phyloP scores from a whole-genome alignment of 345 rosid species.

The Salix viminalis region DNA sequence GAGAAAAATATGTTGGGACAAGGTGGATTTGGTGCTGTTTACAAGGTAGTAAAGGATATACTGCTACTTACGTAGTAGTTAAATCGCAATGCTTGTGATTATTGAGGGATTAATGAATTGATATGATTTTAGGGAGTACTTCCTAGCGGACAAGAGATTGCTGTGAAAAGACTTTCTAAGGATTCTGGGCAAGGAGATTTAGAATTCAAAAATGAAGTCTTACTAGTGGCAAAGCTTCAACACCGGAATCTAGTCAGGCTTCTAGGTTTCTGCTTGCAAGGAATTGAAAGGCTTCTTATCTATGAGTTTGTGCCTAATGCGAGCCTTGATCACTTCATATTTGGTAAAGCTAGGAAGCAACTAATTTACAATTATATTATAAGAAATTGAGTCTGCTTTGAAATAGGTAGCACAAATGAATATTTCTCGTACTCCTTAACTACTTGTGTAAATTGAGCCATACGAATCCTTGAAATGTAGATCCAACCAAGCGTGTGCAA shows the following conservation, averaged over 20 bases:
- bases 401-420: no score
- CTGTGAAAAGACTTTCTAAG: conserved; percentile 9
- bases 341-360: neutral
- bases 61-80: no score
- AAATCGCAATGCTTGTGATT: no score
- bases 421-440: no score
- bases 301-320: neutral
- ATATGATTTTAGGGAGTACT: conserved; percentile 1
- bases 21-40: no score
- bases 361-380: no score
- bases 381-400: no score
- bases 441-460: neutral
- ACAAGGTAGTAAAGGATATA: neutral
- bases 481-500: neutral
- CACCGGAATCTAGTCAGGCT: neutral
- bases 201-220: conserved; percentile 17
- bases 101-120: neutral
- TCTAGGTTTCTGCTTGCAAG: no score
- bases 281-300: no score
- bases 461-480: neutral
- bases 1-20: conserved; percentile 1
- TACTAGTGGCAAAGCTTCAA: conserved; percentile 13
- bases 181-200: conserved; percentile 9
- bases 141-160: neutral
- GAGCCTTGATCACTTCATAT: conserved; percentile 8